A percentile compares a stretch with the other conserved stretches of the same genome.
These are phyloP conservation scores for Heterobasidion annosum DNA, from an alignment of 1,284 basidiomycete species.

Conservation along the genomic window DNA sequence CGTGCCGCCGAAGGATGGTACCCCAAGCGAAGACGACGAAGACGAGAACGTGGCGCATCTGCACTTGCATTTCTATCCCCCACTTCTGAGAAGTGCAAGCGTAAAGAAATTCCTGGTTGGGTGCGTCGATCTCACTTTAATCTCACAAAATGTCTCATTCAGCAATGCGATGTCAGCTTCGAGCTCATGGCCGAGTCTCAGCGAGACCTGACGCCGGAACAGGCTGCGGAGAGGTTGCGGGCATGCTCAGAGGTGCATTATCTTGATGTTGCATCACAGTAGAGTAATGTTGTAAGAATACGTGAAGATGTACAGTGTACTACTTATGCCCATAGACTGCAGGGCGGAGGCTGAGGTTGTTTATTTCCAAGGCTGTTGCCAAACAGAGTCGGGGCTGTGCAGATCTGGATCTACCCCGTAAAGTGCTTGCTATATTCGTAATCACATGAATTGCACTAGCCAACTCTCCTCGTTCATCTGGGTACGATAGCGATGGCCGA, in stretches of 20 bases:
- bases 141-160: not conserved
- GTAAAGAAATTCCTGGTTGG: slow-evolving; percentile 91
- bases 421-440: too few relatives aligned
- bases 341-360: not conserved
- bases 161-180: slow-evolving; percentile 40
- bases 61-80: slow-evolving; percentile 88
- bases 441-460: too few relatives aligned
- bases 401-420: too few relatives aligned
- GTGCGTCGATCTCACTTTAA: slow-evolving; percentile 30
- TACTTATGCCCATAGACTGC: too few relatives aligned
- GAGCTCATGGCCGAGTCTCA: slow-evolving; percentile 92
- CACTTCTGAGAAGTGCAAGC: slow-evolving; percentile 73
- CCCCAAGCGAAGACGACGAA: slow-evolving; percentile 19
- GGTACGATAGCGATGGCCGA: not conserved
- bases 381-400: not conserved
- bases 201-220: slow-evolving; percentile 86
- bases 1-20: slow-evolving; percentile 27
- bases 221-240: slow-evolving; percentile 68
- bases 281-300: not conserved
- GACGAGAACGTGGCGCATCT: slow-evolving; percentile 65
- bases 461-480: not conserved
- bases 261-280: slow-evolving; percentile 18
- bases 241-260: slow-evolving; percentile 45
- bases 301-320: not conserved
- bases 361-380: not conserved